phyloP scores from a whole-genome alignment of 192 early-diverging fungal species.

The Coemansia erecta region DNA sequence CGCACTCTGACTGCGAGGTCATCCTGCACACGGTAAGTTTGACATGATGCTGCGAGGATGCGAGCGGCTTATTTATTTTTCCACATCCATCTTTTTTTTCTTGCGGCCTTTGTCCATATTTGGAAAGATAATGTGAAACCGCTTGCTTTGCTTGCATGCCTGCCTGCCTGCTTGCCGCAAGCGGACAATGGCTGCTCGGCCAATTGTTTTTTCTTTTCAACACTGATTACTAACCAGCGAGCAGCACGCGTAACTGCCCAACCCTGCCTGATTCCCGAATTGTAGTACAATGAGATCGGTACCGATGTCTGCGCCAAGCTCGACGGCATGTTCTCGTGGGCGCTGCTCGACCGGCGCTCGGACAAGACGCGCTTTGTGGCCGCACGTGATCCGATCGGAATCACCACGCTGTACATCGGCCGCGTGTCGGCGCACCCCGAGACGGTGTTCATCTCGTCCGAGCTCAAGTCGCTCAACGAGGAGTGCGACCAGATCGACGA shows the following conservation, averaged over 20 bases:
- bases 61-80: background rate
- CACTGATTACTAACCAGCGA: too few species aligned
- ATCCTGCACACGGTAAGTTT: conserved; percentile 74
- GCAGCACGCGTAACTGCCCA: too few species aligned
- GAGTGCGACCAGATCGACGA: conserved; percentile 96
- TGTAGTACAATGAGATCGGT: conserved; percentile 81
- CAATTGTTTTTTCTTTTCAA: too few species aligned
- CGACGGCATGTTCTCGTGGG: conserved; percentile 97
- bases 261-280: conserved; percentile 9
- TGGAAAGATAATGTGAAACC: too few species aligned
- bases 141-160: too few species aligned
- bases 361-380: conserved; percentile 79
- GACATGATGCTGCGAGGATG: background rate
- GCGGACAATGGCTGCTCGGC: too few species aligned
- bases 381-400: conserved; percentile 97
- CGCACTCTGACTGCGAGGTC: conserved; percentile 97
- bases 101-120: background rate
- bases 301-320: conserved; percentile 78
- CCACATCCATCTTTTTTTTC: background rate
- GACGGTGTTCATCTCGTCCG: conserved; percentile 90
- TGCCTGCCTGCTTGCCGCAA: too few species aligned
- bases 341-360: conserved; percentile 74
- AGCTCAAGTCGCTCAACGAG: conserved; percentile 95
- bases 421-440: conserved; percentile 78
- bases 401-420: conserved; percentile 97